These are phyloP conservation scores for Boletellus dicymbophilus DNA, from an alignment of 1,284 basidiomycete genomes.

Conservation along the genomic window DNA sequence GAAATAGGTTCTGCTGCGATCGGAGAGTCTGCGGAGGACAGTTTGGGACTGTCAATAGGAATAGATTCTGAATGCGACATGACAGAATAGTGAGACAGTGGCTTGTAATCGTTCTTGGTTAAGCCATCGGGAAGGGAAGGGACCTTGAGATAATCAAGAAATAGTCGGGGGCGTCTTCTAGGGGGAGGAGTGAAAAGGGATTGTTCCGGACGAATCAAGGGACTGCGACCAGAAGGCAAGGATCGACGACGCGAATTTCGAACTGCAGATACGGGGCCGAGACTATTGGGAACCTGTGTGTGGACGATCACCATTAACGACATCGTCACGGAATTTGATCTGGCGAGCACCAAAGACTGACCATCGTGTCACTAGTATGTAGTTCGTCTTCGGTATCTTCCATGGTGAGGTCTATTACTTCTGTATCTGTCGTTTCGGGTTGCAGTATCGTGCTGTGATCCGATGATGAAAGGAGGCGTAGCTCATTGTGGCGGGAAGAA, in stretches of 20 bases:
- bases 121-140: slow-evolving; percentile 24
- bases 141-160: slow-evolving; percentile 19
- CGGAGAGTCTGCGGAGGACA: background rate
- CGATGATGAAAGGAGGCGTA: slow-evolving; percentile 3
- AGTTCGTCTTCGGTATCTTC: slow-evolving; percentile 24
- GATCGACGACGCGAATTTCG: slow-evolving; percentile 6
- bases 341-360: slow-evolving; percentile 18
- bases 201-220: slow-evolving; percentile 11
- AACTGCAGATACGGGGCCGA: background rate
- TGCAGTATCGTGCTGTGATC: background rate
- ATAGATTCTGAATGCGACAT: background rate
- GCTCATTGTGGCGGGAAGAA: slow-evolving; percentile 4
- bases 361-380: slow-evolving; percentile 8
- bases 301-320: slow-evolving; percentile 2
- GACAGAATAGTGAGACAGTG: background rate
- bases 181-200: slow-evolving; percentile 33
- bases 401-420: slow-evolving; percentile 26
- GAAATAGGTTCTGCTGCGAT: background rate
- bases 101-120: slow-evolving; percentile 21
- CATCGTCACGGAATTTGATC: background rate
- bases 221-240: background rate
- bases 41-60: background rate
- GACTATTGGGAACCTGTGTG: slow-evolving; percentile 7
- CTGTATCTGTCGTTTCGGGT: slow-evolving; percentile 1
- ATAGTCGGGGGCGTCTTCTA: slow-evolving; percentile 7